Evolutionary conservation across 2,329 filamentous ascomycete genomes (phyloP), one percentile per base, ranked within the genome.

Genomic region (Sporothrix pallida): DNA sequence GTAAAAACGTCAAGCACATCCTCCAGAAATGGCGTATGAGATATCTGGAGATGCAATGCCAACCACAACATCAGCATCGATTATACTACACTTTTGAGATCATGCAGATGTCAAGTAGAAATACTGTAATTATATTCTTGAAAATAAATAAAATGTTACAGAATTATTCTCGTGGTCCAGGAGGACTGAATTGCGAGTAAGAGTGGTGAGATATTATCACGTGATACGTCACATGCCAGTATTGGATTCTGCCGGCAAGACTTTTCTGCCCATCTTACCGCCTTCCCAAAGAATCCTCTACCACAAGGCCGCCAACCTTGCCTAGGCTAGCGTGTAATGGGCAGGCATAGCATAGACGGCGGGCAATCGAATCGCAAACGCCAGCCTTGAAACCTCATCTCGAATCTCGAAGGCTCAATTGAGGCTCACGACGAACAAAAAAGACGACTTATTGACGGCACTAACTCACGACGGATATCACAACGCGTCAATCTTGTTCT

Each of bases 231-330:
- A 60, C 48, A 46, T 63, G 44, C 2, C 15, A 23, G 9, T 13
- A 23, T 7, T 37, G 37, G 6, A n/a, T 37, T 12, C 12, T 44
- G 13, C 42, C 73, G 69, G 73, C 54, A 20, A 46, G 31, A 74
- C 63, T 63, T 74, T 74, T 74, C 70, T 74, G 62, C 73, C 56
- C 62, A 52, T 60, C 73, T 62, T 69, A 50, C n/a, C 37, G 58
- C 17, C 3, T 42, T 44, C 3, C 26, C n/a, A 46, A 17, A 58
- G 60, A 74, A n/a, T 74, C 42, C 52, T 67, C 72, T 63, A 67
- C 42, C 17, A 20, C 10, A 56, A n/a, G 52, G 52, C 52, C 52
- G 52, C 63, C 63, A 62, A 50, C 71, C 54, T 44, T 54, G 54
- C 63, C 31, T 50, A 26, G n/a, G 42, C 44, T 65, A 68, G 62